Evolutionary conservation across 73 alveolate genomes (phyloP), one percentile per base, ranked within the genome.

Genomic region (Paramecium sexaurelia): DNA sequence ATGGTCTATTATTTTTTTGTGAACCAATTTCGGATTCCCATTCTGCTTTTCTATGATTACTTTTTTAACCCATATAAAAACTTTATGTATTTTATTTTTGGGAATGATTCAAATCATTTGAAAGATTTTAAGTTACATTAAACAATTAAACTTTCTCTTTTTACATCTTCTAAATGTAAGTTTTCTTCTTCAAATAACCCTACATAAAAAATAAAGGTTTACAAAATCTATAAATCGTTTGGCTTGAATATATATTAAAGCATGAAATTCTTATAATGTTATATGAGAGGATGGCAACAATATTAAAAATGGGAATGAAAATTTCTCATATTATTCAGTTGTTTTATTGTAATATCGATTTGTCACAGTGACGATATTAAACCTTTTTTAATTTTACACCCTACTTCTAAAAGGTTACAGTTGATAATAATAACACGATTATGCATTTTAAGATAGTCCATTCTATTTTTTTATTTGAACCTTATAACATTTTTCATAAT

Each of bases 181-280:
- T 78, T 24, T 78, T 78, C 90, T 78, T 78, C 27, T 78, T 78
- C 2, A 78, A 17, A 43, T 78, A 78, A 7, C 55, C 87, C 87
- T 83, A 83, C 5, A n/a, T 3, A n/a, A 83, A 15, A 11, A 3
- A 51, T 51, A 15, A 43, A 83, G 4, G 8, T 5, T 40, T 86
- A 86, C 94, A 88, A 88, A 88, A 43, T 88, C 94, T 4, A 88
- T 88, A 55, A 75, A 88, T 69, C 84, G n/a, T 40, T 88, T 67
- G 2, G 87, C 94, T 32, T 88, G 27, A 20, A 39, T 88, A 47
- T 68, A 88, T 4, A 88, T 51, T 29, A 88, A 20, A 24, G 75
- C 91, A 15, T 69, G 41, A 7, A 88, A 40, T 20, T 88, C 94
- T 7, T 41, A 36, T 87, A 87, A 88, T n/a, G 94, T 88, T 1